These are phyloP conservation scores for Erigeron canadensis DNA, from an alignment of 129 eudicot species.

Conservation along the genomic window DNA sequence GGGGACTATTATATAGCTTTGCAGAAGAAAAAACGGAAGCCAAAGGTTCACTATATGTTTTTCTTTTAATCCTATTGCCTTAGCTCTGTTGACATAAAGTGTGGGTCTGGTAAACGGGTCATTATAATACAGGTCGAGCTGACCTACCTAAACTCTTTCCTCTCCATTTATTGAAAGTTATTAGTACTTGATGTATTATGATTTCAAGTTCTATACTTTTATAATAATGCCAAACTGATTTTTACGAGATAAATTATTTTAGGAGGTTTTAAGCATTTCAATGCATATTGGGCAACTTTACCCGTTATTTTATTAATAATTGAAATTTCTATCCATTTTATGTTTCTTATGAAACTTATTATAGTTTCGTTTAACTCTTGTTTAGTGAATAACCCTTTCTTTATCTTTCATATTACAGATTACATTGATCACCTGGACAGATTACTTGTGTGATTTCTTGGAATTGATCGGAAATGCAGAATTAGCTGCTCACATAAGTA, in stretches of 20 bases:
- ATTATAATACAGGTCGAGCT: not conserved
- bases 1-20: conserved; percentile 49
- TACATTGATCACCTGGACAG: conserved; percentile 73
- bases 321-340: not conserved
- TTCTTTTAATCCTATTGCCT: conserved; percentile 8
- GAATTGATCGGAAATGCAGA: conserved; percentile 49
- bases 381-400: conserved; percentile 3
- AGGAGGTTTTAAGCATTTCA: conserved; percentile 11
- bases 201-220: not conserved
- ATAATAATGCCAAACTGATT: not conserved
- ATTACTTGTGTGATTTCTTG: conserved; percentile 82
- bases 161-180: not conserved
- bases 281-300: not conserved
- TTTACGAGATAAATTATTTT: not conserved
- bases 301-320: not conserved
- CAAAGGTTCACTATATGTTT: conserved; percentile 50
- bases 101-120: conserved; percentile 4
- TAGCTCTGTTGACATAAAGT: not conserved
- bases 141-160: not conserved
- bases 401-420: conserved; percentile 51
- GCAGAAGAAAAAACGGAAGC: conserved; percentile 59
- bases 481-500: conserved; percentile 43
- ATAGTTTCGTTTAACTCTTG: conserved; percentile 11
- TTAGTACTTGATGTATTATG: not conserved
- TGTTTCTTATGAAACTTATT: not conserved